Base-by-base conservation (phyloP, 495 filamentous ascomycete species). In the Pyrenopolyporus hunteri region DNA sequence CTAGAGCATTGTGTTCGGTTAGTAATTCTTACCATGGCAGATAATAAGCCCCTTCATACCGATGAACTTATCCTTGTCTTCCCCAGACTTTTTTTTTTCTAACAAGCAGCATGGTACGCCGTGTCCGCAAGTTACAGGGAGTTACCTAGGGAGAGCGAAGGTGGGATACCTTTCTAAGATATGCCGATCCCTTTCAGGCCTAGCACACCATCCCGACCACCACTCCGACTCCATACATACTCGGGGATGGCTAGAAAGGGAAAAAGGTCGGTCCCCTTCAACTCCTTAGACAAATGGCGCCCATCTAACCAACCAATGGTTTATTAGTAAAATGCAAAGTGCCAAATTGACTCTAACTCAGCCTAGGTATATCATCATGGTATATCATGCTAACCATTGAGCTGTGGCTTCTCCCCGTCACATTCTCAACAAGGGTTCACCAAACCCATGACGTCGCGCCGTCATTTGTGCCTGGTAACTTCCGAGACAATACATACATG, bases 91-190 rank as follows among this genome's bases (percentile, higher is more conserved):
- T 60, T 17, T 57, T 22, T 29, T n/a, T n/a, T n/a, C n/a, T n/a
- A n/a, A 36, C 56, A 31, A 53, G 63, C 63, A 57, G 11, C 47
- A 53, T 57, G 17, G 56, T 52, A 57, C 57, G 47, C 63, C 63
- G 56, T 60, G 51, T 51, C 57, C 28, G 14, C 37, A 43, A 51
- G 43, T 65, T 45, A 29, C 61, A 59, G 44, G 62, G 55, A 31
- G 14, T 7, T 35, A 22, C 40, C 55, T 19, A 52, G 33, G 33
- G 40, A 37, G 50, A 32, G 49, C 37, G 48, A 46, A 51, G 51
- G 49, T 65, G 62, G 62, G 62, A 65, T 65, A 45, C 62, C 62
- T 59, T 65, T 65, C 50, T 65, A 17, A 65, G 62, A 59, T 55
- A 66, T 60, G 63, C 63, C 63, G 63, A 66, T 66, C 63, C 47